A percentile compares a stretch with the other conserved stretches of the same genome.
Conservation (phyloP, 2,329 filamentous ascomycete genomes). For the Dothideomycetes sp. region DNA sequence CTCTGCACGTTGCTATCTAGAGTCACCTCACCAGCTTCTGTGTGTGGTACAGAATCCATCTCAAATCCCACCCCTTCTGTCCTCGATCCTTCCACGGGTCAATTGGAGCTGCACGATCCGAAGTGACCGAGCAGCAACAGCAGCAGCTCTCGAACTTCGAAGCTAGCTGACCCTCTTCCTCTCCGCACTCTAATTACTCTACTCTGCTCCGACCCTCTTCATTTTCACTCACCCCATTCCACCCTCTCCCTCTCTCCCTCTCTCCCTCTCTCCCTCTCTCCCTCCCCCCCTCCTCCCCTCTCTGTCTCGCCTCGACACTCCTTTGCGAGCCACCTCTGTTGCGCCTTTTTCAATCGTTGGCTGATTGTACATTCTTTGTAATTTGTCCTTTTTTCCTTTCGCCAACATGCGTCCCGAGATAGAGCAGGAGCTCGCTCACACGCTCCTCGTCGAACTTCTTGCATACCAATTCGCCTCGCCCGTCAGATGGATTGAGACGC, state of each 20-base stretch:
- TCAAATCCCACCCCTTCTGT: slow-evolving; percentile 5
- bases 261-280: too few relatives aligned
- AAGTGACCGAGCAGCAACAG: slow-evolving; percentile 10
- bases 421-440: slow-evolving; percentile 98
- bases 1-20: slow-evolving; percentile 10
- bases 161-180: slow-evolving; percentile 14
- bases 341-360: slow-evolving; percentile 8
- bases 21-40: slow-evolving; percentile 7
- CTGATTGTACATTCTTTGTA: slow-evolving; percentile 10
- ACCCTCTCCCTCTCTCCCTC: background rate
- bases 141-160: slow-evolving; percentile 12
- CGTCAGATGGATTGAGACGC: slow-evolving; percentile 99
- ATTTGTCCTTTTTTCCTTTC: slow-evolving; percentile 10
- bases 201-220: too few relatives aligned
- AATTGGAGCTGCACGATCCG: slow-evolving; percentile 7
- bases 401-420: slow-evolving; percentile 88
- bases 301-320: slow-evolving; percentile 7
- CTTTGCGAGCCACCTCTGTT: slow-evolving; percentile 4
- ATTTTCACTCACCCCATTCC: too few relatives aligned
- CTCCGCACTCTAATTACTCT: slow-evolving; percentile 8
- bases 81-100: slow-evolving; percentile 6
- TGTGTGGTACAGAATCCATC: slow-evolving; percentile 10
- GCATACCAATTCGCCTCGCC: slow-evolving; percentile 99
- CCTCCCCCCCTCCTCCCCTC: background rate
- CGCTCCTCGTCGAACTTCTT: slow-evolving; percentile 93